Percentiles rank a stretch among this genome's conserved stretches.
phyloP scores from a whole-genome alignment of 2,329 filamentous ascomycete genomes.

The Aspergillus amoenus region DNA sequence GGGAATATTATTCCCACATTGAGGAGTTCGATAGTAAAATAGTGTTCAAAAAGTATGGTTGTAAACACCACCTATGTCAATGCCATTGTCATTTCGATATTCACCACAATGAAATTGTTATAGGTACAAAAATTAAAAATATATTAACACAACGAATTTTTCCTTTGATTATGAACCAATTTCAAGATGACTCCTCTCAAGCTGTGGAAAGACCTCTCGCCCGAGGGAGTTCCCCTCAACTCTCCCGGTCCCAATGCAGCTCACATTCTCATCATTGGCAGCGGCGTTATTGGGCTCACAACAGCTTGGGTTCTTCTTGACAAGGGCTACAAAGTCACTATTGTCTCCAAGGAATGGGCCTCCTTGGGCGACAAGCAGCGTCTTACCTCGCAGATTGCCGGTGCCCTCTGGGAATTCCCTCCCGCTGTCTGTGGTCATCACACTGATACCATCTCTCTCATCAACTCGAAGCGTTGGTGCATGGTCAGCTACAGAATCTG shows the following conservation, averaged over 20 bases:
- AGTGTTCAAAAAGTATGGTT: too few species aligned
- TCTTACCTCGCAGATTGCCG: slow-evolving; percentile 49
- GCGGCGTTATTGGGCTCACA: slow-evolving; percentile 9
- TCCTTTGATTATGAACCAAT: neutral
- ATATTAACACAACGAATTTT: neutral
- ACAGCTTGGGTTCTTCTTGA: slow-evolving; percentile 47
- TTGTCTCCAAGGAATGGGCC: slow-evolving; percentile 47
- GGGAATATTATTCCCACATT: too few species aligned
- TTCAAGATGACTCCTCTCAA: neutral
- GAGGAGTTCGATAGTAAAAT: too few species aligned
- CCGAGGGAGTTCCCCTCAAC: too few species aligned
- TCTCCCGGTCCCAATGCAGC: neutral
- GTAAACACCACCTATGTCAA: too few species aligned
- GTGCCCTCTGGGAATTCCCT: slow-evolving; percentile 49
- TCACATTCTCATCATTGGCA: slow-evolving; percentile 13
- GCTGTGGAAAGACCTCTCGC: too few species aligned
- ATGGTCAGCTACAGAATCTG: slow-evolving; percentile 7
- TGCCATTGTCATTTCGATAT: neutral
- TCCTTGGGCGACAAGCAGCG: slow-evolving; percentile 33
- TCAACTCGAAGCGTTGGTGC: slow-evolving; percentile 9
- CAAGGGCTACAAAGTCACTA: slow-evolving; percentile 46
- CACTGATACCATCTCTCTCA: slow-evolving; percentile 2
- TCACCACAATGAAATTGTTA: neutral
- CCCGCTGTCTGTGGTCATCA: slow-evolving; percentile 48
- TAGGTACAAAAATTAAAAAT: neutral